Evolutionary conservation across 2,329 filamentous ascomycete genomes (phyloP), one percentile per base, ranked within the genome.

Genomic region (Hypomyces perniciosus): DNA sequence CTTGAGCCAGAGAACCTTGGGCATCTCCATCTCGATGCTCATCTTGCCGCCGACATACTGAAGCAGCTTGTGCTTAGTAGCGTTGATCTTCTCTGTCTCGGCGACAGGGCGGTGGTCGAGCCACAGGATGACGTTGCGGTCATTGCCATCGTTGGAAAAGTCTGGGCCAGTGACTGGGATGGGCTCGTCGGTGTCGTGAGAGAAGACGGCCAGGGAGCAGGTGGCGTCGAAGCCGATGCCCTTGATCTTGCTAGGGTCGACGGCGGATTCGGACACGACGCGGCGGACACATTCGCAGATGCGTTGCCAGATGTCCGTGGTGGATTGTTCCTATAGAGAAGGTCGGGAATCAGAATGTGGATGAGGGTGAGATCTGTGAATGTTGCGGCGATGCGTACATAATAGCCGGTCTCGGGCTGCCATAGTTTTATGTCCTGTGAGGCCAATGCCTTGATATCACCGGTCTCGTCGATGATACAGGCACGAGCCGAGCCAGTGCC

Each of bases 21-120:
- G 93, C 50, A 99, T 95, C 69, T 99, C 93, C 93, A 99, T 99
- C 76, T 99, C 93, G 58, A 96, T 92, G 67, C 90, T 96, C 93
- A 99, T 99, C 67, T 87, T 92, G 56, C 93, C 93, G 60, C 93
- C 93, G 13, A 99, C 93, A 65, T 99, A 99, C 63, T 90, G 87
- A 53, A 99, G 81, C 48, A 99, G 77, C 68, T 95, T 93, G 75
- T 99, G 93, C 48, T 85, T 79, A 3, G 93, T 97, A 49, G 83
- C 83, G 68, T 99, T 99, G 74, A 99, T 95, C 72, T 88, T 87
- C 56, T 88, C 85, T 0, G 92, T 95, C 77, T 99, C 93, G 54
- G 88, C 82, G 10, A 93, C 82, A 1, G 93, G 90, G 37, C 93
- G 84, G 70, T 99, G 93, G 69, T 99, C 93, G 50, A 99, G 85